Conservation (phyloP, 441 rosid genomes). For the Croton laevigatus region DNA sequence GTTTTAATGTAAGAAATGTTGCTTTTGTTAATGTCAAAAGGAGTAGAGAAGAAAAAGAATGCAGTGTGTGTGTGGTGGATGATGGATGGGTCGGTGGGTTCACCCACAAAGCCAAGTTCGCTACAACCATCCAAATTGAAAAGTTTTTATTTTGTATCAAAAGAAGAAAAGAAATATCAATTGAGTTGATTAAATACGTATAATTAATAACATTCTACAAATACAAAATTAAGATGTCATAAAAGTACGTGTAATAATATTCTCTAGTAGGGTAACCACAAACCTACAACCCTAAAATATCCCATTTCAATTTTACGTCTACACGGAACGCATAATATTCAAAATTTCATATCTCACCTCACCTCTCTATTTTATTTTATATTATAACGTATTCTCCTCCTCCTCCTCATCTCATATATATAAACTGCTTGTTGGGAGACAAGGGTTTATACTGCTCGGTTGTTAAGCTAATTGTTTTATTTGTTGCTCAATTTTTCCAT, state of each 20-base stretch:
- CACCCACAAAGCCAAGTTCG: slow-evolving; percentile 29
- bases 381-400: no score
- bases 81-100: slow-evolving; percentile 28
- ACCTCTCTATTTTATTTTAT: no score
- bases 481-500: no score
- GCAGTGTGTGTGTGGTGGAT: not conserved
- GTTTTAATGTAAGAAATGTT: no score
- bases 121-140: slow-evolving; percentile 28
- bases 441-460: slow-evolving; percentile 11
- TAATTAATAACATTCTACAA: not conserved
- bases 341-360: slow-evolving; percentile 1
- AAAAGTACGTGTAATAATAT: slow-evolving; percentile 25
- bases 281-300: slow-evolving; percentile 16
- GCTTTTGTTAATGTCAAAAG: not conserved
- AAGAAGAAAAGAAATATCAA: no score
- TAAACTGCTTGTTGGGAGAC: slow-evolving; percentile 19
- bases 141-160: not conserved
- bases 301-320: slow-evolving; percentile 22
- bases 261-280: slow-evolving; percentile 5
- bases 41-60: not conserved
- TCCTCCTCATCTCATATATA: no score
- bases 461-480: slow-evolving; percentile 1
- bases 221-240: slow-evolving; percentile 10
- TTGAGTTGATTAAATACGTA: not conserved
- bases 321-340: slow-evolving; percentile 22